phyloP scores from a whole-genome alignment of 2,329 filamentous ascomycete species.

The Penicillium sp. region DNA sequence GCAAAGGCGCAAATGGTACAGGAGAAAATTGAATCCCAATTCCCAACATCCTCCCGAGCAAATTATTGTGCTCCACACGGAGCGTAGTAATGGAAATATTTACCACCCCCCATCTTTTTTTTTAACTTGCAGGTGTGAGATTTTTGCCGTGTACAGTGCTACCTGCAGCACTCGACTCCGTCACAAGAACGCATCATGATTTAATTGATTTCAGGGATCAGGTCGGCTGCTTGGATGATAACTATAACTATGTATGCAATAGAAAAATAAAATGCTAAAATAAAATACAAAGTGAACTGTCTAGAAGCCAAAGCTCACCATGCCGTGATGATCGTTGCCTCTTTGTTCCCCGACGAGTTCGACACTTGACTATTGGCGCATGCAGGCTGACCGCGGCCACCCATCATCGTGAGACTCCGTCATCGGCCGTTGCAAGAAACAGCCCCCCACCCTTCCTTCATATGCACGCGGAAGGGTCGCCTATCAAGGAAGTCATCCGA shows the following conservation, averaged over 20 bases:
- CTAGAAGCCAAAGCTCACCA: background rate
- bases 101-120: constrained; percentile 1
- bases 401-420: constrained; percentile 21
- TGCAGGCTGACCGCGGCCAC: constrained; percentile 25
- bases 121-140: constrained; percentile 5
- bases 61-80: constrained; percentile 23
- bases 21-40: constrained; percentile 11
- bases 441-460: background rate
- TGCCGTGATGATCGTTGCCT: constrained; percentile 1
- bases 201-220: constrained; percentile 5
- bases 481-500: constrained; percentile 25
- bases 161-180: constrained; percentile 18
- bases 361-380: constrained; percentile 25
- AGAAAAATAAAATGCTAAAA: background rate
- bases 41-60: constrained; percentile 13
- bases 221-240: background rate
- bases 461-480: constrained; percentile 22
- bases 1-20: constrained; percentile 1
- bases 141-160: constrained; percentile 16
- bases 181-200: constrained; percentile 22
- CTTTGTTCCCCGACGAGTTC: constrained; percentile 13
- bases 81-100: constrained; percentile 7
- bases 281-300: background rate
- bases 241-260: background rate
- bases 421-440: constrained; percentile 6